These are phyloP conservation scores for Populus hybrid DNA, from an alignment of 441 rosid genomes.

Conservation along the genomic window DNA sequence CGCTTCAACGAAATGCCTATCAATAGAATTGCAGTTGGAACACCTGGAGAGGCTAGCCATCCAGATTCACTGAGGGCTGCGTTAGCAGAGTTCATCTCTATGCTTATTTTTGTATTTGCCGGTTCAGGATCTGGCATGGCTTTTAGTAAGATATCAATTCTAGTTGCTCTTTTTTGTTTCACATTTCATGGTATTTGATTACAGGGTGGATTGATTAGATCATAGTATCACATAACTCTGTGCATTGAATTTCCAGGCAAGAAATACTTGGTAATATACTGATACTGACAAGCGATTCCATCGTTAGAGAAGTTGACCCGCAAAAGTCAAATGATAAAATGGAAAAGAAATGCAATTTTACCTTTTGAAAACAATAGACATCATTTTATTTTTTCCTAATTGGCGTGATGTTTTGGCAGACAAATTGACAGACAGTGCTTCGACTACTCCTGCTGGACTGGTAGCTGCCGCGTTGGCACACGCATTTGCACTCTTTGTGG, in stretches of 20 bases:
- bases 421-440: slow-evolving; percentile 63
- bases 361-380: too few species aligned
- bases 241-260: too few species aligned
- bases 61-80: slow-evolving; percentile 68
- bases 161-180: background rate
- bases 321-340: too few species aligned
- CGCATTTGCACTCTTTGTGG: slow-evolving; percentile 74
- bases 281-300: too few species aligned
- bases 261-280: too few species aligned
- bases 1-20: slow-evolving; percentile 53
- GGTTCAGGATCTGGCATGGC: slow-evolving; percentile 89
- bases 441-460: slow-evolving; percentile 69
- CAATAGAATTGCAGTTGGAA: slow-evolving; percentile 65
- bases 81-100: slow-evolving; percentile 69
- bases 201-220: too few species aligned
- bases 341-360: background rate
- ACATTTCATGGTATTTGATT: background rate
- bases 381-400: background rate
- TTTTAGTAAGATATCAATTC: slow-evolving; percentile 38
- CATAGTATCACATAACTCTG: too few species aligned
- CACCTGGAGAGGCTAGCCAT: slow-evolving; percentile 52
- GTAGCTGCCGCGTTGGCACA: slow-evolving; percentile 71
- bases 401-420: slow-evolving; percentile 25
- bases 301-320: too few species aligned
- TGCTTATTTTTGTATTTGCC: slow-evolving; percentile 66